A percentile compares a stretch with the other conserved stretches of the same genome.
These are phyloP conservation scores for Clitocybe nebularis DNA, from an alignment of 1,284 basidiomycete genomes.

Conservation along the genomic window DNA sequence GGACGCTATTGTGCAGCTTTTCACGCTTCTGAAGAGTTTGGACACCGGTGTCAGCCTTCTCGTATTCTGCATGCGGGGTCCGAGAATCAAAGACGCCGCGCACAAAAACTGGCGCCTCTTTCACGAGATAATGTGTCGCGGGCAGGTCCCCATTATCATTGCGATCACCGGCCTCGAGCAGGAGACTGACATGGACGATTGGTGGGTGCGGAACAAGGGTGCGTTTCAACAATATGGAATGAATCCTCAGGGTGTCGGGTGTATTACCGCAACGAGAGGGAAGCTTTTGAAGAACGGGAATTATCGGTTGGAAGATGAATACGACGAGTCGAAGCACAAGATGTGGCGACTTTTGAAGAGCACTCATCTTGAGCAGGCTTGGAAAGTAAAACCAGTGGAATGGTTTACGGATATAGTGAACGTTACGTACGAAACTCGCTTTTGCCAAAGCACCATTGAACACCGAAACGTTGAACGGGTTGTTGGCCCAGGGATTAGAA, in stretches of 20 bases:
- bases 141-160: slow-evolving; percentile 34
- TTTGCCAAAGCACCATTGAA: slow-evolving; percentile 8
- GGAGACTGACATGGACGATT: slow-evolving; percentile 34
- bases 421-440: slow-evolving; percentile 9
- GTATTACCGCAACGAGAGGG: slow-evolving; percentile 33
- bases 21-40: slow-evolving; percentile 29
- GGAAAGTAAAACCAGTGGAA: slow-evolving; percentile 12
- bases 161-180: slow-evolving; percentile 38
- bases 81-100: slow-evolving; percentile 31
- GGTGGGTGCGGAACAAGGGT: slow-evolving; percentile 34
- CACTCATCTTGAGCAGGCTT: slow-evolving; percentile 10
- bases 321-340: slow-evolving; percentile 20
- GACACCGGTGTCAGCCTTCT: slow-evolving; percentile 37
- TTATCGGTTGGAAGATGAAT: slow-evolving; percentile 20
- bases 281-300: slow-evolving; percentile 8
- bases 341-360: slow-evolving; percentile 14
- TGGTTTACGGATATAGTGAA: slow-evolving; percentile 15
- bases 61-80: slow-evolving; percentile 36
- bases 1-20: slow-evolving; percentile 31
- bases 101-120: slow-evolving; percentile 37
- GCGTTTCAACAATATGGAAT: slow-evolving; percentile 29
- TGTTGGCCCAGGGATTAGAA: slow-evolving; percentile 11
- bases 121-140: slow-evolving; percentile 32
- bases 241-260: slow-evolving; percentile 29
- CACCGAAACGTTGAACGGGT: slow-evolving; percentile 7